Evolutionary conservation across 495 filamentous ascomycete genomes (phyloP).

Genomic region (Penicillium crystallinum): DNA sequence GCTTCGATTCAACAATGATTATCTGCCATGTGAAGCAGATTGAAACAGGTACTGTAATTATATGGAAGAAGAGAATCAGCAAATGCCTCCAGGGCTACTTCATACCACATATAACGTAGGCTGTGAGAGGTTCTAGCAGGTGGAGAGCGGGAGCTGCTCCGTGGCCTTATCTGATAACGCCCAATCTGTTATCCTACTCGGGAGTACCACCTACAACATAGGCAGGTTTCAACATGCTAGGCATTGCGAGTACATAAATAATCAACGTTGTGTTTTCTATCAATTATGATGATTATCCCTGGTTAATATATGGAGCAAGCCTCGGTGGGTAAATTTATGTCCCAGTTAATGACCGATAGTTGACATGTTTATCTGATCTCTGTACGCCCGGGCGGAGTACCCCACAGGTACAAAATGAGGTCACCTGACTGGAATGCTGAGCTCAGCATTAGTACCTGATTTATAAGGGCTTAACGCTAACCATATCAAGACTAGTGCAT

Average conservation of each 20-base stretch:
- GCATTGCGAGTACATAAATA: too few species aligned
- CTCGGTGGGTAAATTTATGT: too few species aligned
- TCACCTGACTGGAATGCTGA: slow-evolving; percentile 2
- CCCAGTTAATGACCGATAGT: too few species aligned
- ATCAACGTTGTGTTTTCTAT: too few species aligned
- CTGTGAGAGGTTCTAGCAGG: neutral
- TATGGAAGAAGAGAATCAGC: neutral
- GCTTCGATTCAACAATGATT: neutral
- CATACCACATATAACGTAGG: neutral
- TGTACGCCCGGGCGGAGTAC: too few species aligned
- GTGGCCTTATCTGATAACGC: slow-evolving; percentile 30
- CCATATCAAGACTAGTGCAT: slow-evolving; percentile 6
- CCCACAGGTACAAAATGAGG: too few species aligned
- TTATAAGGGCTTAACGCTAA: neutral
- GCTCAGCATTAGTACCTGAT: neutral
- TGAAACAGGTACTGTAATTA: neutral
- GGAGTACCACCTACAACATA: too few species aligned
- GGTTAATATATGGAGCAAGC: too few species aligned
- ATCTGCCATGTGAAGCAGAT: neutral
- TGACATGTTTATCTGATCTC: too few species aligned
- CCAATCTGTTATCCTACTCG: neutral
- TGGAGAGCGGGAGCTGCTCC: slow-evolving; percentile 18
- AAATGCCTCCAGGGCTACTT: too few species aligned
- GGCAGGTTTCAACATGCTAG: too few species aligned
- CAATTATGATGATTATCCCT: too few species aligned